Evolutionary conservation across 2,329 filamentous ascomycete species (phyloP).

Genomic region (Alternaria sp.): DNA sequence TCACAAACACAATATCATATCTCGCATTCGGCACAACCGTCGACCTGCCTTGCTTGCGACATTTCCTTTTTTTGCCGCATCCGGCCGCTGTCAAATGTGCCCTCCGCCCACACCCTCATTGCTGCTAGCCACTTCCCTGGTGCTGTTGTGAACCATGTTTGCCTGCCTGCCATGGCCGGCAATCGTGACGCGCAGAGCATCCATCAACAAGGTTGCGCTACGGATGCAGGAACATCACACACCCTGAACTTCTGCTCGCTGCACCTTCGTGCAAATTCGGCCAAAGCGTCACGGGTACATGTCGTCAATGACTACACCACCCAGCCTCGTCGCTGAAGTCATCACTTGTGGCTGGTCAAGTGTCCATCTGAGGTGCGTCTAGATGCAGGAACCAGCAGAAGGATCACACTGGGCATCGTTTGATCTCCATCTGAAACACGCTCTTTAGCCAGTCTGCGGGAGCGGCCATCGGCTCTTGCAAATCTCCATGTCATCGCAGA

Average conservation of each 20-base stretch:
- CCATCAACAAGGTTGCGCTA: conserved; percentile 5
- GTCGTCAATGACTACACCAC: conserved; percentile 18
- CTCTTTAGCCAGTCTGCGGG: conserved; percentile 27
- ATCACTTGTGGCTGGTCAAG: conserved; percentile 37
- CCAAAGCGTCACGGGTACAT: conserved; percentile 25
- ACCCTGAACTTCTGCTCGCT: conserved; percentile 11
- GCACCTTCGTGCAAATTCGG: conserved; percentile 18
- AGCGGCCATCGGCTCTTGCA: conserved; percentile 27
- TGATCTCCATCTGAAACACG: conserved; percentile 52
- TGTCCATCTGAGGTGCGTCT: conserved; percentile 33
- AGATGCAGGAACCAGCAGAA: conserved; percentile 51
- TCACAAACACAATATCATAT: background rate
- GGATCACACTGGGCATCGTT: conserved; percentile 46
- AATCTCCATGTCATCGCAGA: conserved; percentile 14
- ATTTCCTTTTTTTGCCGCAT: background rate
- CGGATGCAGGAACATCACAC: conserved; percentile 24
- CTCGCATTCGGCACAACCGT: background rate
- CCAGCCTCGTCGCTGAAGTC: conserved; percentile 31
- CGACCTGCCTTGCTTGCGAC: background rate
- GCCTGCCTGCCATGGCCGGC: background rate
- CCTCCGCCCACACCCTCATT: background rate
- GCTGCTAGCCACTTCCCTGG: background rate
- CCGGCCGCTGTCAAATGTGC: conserved; percentile 14
- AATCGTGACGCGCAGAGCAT: conserved; percentile 8
- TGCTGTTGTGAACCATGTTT: conserved; percentile 4